Evolutionary conservation across 108 stramenopile species (phyloP), one percentile per base, ranked within the genome.

Genomic region (Chaetoceros tenuissimus): DNA sequence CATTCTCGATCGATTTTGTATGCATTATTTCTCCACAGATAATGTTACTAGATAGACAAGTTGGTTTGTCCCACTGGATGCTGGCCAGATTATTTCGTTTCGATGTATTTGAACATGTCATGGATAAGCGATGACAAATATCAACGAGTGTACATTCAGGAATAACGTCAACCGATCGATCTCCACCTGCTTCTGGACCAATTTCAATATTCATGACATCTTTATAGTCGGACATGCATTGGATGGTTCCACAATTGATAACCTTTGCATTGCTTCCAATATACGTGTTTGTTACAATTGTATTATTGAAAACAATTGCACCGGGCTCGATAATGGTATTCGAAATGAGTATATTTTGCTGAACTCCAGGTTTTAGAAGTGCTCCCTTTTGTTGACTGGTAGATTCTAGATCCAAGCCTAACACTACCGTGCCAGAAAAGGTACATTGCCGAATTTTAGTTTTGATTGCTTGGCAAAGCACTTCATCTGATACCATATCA

Each of bases 101-200:
- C 7, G 28, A 55, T 8, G 49, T 53, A 20, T 30, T 51, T 20
- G n/a, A 48, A 20, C 27, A 20, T 19, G n/a, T 60, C 62, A 75
- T 69, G 46, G 55, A 44, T 31, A 87, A 57, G 53, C 71, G 75
- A 19, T 61, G 70, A 45, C 73, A 70, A 3, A 87, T 78, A 50
- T 87, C 77, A 10, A 78, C 57, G 73, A 92, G 70, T 21, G 80
- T 84, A 34, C 58, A 51, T 56, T 91, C 85, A 18, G 78, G 55
- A 0, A 57, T 66, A 7, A 77, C 55, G 27, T 57, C 45, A 13
- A 83, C 54, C 0, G 59, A 7, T 24, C 85, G 55, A 2, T 79
- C 85, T 22, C 89, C 85, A 47, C 89, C 89, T 53, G 76, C 73
- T 67, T 91, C 89, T 18, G 89, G 78, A 19, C 89, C 89, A 16